A percentile compares a stretch with the other conserved stretches of the same genome.
phyloP scores from a whole-genome alignment of 2,329 filamentous ascomycete species.

The Tricladium varicosporioides region DNA sequence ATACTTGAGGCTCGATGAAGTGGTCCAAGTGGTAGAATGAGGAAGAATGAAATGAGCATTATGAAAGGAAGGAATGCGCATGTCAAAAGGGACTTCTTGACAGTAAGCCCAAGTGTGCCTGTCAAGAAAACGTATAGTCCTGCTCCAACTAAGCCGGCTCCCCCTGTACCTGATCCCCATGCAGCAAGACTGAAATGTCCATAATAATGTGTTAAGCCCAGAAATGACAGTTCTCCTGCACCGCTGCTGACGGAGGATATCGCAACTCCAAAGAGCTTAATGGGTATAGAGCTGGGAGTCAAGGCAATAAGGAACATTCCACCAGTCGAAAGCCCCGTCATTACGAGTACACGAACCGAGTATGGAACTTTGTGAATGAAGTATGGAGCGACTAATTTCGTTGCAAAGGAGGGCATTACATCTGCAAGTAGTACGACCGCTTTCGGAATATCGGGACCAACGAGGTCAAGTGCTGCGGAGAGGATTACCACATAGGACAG shows the following conservation, averaged over 20 bases:
- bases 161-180: slow-evolving; percentile 91
- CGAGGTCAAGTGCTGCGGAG: slow-evolving; percentile 90
- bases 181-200: slow-evolving; percentile 81
- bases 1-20: slow-evolving; percentile 47
- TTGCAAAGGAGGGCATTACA: slow-evolving; percentile 83
- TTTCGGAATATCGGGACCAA: slow-evolving; percentile 82
- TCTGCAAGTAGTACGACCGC: slow-evolving; percentile 90
- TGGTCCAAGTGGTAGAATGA: slow-evolving; percentile 68
- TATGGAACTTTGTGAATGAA: slow-evolving; percentile 90
- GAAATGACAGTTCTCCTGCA: slow-evolving; percentile 84
- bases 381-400: slow-evolving; percentile 87
- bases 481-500: slow-evolving; percentile 97
- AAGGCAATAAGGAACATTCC: slow-evolving; percentile 91
- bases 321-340: slow-evolving; percentile 70
- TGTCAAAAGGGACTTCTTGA: slow-evolving; percentile 70
- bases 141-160: slow-evolving; percentile 81
- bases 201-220: slow-evolving; percentile 91
- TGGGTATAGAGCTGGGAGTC: slow-evolving; percentile 68
- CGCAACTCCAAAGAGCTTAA: slow-evolving; percentile 80
- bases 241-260: slow-evolving; percentile 84
- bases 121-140: slow-evolving; percentile 86
- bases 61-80: slow-evolving; percentile 77
- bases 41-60: slow-evolving; percentile 86
- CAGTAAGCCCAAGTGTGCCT: slow-evolving; percentile 72
- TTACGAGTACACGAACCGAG: slow-evolving; percentile 66